Conservation (phyloP, 1,284 basidiomycete species). For the Tremellales sp. region DNA sequence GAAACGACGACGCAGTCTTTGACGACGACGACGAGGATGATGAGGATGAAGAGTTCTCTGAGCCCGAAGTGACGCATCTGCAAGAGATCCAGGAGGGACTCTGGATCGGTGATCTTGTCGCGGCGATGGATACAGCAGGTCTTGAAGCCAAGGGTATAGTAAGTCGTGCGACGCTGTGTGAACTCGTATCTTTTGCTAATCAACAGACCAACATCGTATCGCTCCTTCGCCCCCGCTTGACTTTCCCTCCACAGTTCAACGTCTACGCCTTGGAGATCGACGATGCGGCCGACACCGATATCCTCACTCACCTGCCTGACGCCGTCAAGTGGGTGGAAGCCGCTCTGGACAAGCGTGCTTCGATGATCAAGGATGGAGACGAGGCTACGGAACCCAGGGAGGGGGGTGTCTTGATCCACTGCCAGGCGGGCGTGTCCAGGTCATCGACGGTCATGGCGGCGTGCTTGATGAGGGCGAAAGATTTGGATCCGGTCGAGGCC, state of each 20-base stretch:
- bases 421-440: constrained; percentile 77
- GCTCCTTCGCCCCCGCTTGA: constrained; percentile 36
- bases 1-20: constrained; percentile 10
- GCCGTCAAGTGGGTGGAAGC: constrained; percentile 74
- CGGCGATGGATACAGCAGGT: constrained; percentile 42
- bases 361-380: constrained; percentile 8
- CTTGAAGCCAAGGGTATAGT: constrained; percentile 40
- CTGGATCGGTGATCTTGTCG: constrained; percentile 48
- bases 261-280: constrained; percentile 45
- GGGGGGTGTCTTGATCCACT: constrained; percentile 76
- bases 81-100: constrained; percentile 43
- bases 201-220: constrained; percentile 42
- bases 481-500: constrained; percentile 63
- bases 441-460: constrained; percentile 76
- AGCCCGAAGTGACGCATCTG: constrained; percentile 33
- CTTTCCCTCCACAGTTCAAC: constrained; percentile 30
- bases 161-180: constrained; percentile 13
- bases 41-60: constrained; percentile 3
- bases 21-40: constrained; percentile 17
- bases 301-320: constrained; percentile 68
- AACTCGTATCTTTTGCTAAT: not conserved
- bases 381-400: constrained; percentile 52
- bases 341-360: constrained; percentile 53
- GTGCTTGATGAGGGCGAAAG: constrained; percentile 71
- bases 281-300: constrained; percentile 54